Evolutionary conservation across 2,329 filamentous ascomycete genomes (phyloP).

Genomic region (Furcasterigmium furcatum): DNA sequence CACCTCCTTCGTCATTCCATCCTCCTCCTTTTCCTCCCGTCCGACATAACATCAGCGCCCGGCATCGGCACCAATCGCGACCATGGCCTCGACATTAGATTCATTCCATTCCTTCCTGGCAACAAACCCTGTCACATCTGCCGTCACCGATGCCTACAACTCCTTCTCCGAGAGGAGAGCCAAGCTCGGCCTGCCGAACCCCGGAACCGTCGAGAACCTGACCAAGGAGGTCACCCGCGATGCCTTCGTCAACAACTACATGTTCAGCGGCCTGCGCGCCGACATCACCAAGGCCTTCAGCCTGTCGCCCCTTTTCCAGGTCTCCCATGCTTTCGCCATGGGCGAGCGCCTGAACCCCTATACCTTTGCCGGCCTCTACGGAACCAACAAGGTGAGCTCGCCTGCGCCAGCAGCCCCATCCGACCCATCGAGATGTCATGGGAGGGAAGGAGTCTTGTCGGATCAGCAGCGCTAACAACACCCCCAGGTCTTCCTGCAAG

Average conservation of each 20-base stretch:
- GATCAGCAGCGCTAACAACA: conserved; percentile 1
- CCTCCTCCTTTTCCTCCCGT: conserved; percentile 14
- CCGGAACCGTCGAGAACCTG: conserved; percentile 87
- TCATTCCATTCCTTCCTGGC: conserved; percentile 59
- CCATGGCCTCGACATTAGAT: conserved; percentile 45
- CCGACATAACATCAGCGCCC: not conserved
- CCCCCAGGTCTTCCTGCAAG: conserved; percentile 91
- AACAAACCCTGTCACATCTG: conserved; percentile 68
- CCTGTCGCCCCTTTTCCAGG: conserved; percentile 90
- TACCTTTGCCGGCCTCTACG: conserved; percentile 90
- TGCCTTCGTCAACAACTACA: conserved; percentile 93
- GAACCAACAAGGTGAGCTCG: conserved; percentile 73
- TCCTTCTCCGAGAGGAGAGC: conserved; percentile 83
- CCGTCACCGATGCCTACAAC: conserved; percentile 73
- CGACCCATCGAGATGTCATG: no score
- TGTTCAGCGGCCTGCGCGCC: conserved; percentile 93
- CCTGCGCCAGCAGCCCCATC: no score
- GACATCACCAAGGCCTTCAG: conserved; percentile 97
- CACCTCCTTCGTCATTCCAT: not conserved
- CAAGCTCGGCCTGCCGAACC: conserved; percentile 85
- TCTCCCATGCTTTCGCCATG: conserved; percentile 95
- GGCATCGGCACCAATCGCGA: conserved; percentile 22
- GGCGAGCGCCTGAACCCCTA: conserved; percentile 92
- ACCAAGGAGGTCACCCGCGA: conserved; percentile 92
- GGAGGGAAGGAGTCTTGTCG: no score